Percentiles rank a stretch among this genome's conserved stretches.
These are phyloP conservation scores for Auxenochlorella pyrenoidosa DNA, from an alignment of 139 green algal species.

Conservation along the genomic window DNA sequence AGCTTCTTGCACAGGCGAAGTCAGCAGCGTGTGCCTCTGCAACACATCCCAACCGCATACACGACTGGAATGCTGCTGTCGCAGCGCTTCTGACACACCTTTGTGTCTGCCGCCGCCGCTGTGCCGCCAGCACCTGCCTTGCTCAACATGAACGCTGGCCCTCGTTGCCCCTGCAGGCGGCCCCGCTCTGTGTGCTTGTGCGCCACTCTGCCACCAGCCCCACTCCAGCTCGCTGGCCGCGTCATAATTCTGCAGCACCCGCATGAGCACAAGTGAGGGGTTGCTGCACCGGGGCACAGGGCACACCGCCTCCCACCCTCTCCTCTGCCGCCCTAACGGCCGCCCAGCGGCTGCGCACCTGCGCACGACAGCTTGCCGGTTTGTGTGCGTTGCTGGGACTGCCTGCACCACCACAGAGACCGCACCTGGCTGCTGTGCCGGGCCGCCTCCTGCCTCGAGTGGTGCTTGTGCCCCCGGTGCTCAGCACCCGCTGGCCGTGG, in stretches of 20 bases:
- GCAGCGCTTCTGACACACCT: not conserved
- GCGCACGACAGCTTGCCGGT: no score
- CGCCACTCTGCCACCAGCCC: not conserved
- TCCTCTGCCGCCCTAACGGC: not conserved
- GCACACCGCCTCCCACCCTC: no score
- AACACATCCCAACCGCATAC: not conserved
- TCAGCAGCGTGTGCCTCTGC: not conserved
- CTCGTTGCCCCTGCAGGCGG: not conserved
- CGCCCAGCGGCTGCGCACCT: no score
- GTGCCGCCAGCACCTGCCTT: not conserved
- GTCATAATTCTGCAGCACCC: constrained; percentile 27
- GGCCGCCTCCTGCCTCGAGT: no score
- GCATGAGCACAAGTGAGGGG: constrained; percentile 21
- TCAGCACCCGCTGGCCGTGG: no score
- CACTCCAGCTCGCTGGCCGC: not conserved
- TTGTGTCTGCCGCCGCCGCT: not conserved
- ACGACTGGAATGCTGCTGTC: not conserved
- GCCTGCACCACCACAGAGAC: no score
- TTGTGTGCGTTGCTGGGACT: no score
- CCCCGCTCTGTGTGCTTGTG: constrained; percentile 24
- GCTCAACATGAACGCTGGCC: no score
- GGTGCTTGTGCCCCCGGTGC: no score
- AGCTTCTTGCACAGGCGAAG: not conserved
- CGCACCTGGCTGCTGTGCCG: no score
- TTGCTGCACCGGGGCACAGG: no score